These are phyloP conservation scores for Naganishia randhawae DNA, from an alignment of 768 basidiomycete species.

Conservation along the genomic window DNA sequence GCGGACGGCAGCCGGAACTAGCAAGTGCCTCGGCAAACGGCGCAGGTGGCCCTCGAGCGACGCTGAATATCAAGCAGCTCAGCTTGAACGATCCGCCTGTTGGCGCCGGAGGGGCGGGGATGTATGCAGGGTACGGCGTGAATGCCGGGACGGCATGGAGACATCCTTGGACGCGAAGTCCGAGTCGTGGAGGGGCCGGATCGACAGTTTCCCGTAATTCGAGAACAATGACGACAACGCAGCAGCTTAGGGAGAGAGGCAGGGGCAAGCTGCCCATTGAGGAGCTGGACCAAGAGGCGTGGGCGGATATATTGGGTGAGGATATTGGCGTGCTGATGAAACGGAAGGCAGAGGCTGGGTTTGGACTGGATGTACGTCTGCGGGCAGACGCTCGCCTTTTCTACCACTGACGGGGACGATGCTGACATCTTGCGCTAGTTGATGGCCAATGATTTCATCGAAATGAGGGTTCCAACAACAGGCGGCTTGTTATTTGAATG, in stretches of 20 bases:
- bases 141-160: slow-evolving; percentile 13
- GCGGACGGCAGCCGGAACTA: slow-evolving; percentile 1
- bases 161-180: slow-evolving; percentile 8
- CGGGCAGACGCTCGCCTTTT: neutral
- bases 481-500: slow-evolving; percentile 43
- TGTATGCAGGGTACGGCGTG: neutral
- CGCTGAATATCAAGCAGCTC: slow-evolving; percentile 14
- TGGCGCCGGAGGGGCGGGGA: too few species aligned
- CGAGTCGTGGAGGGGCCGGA: slow-evolving; percentile 5
- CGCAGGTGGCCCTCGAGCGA: slow-evolving; percentile 1
- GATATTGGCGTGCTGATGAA: slow-evolving; percentile 44
- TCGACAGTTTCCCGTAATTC: slow-evolving; percentile 16
- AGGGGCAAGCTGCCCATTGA: neutral
- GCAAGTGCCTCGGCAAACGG: neutral
- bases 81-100: slow-evolving; percentile 6
- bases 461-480: slow-evolving; percentile 36
- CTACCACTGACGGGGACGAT: neutral
- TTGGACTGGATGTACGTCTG: slow-evolving; percentile 44
- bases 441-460: slow-evolving; percentile 42
- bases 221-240: neutral
- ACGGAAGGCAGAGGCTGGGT: slow-evolving; percentile 42
- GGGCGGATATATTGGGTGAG: slow-evolving; percentile 32
- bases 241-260: neutral
- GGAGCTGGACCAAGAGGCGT: slow-evolving; percentile 28
- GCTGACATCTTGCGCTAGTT: slow-evolving; percentile 27